Base-by-base conservation (phyloP, 306 rosid species). In the Cucumis cinereus region DNA sequence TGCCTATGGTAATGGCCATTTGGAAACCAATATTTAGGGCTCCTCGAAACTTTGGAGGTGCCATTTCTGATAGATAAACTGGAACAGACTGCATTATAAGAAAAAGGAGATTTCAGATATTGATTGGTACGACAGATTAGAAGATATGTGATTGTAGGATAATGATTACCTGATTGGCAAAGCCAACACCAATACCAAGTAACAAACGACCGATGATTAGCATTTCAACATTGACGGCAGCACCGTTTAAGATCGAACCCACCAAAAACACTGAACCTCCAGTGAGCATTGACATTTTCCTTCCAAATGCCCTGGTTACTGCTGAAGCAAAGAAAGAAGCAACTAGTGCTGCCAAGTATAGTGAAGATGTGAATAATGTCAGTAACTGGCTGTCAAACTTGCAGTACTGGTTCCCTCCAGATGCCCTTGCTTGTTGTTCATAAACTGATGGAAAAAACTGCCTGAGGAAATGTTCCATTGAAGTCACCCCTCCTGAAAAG, bases 1-100 rank as follows among this genome's bases (percentile, higher is more conserved):
- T 85, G 2, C 91, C 89, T 3, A 85, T n/a, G 26, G 89, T 85
- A 4, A 84, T 71, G 47, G 83, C 77, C 81, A 86, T 20, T 76
- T 86, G 90, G 74, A 86, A 84, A 2, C 78, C 79, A 0, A 82
- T 75, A 68, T 84, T 86, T 8, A 86, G 78, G 6, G 87, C 87
- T 81, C 90, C 90, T 79, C 90, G 66, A 3, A 79, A 16, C 53
- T 53, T 80, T 4, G 86, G 59, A 3, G 88, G 88, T 17, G 90
- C 87, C 84, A 84, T 84, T 66, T 86, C 87, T 22, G 90, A 86
- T 47, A 86, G 56, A 73, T 80, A 86, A 6, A 86, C 71, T 24
- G 85, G 84, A 17, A 82, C 76, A 0, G 88, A 80, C 86, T 86
- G 85, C 50, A 61, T 22, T 69, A 1, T 7, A 1, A 7, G 38